These are phyloP conservation scores for Limnanthes douglasii DNA, from an alignment of 345 rosid species.

Conservation along the genomic window DNA sequence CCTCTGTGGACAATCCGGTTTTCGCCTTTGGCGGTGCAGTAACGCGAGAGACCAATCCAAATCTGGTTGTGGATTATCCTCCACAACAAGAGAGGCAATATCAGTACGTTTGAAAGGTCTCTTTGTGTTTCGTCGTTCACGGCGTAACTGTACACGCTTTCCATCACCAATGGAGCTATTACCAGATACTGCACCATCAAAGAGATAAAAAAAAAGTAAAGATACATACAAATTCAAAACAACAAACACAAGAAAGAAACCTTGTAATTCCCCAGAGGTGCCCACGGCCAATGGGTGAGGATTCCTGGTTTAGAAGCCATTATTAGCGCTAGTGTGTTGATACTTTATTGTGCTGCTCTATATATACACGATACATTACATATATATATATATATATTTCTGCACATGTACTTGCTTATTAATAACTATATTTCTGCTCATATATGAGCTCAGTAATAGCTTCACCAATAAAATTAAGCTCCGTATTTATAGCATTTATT, in stretches of 20 bases:
- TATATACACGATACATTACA: no score
- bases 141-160: conserved; percentile 16
- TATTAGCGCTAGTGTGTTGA: no score
- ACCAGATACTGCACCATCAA: conserved; percentile 36
- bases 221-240: not conserved
- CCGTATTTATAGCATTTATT: no score
- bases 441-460: no score
- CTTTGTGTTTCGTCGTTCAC: conserved; percentile 15
- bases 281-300: conserved; percentile 65
- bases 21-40: conserved; percentile 41
- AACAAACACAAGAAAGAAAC: conserved; percentile 5
- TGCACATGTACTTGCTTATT: no score
- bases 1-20: conserved; percentile 45
- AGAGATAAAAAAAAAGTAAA: no score
- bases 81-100: conserved; percentile 29
- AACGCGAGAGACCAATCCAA: conserved; percentile 54
- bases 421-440: no score
- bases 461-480: no score
- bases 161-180: conserved; percentile 27
- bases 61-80: conserved; percentile 53
- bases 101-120: conserved; percentile 17
- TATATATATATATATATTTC: no score
- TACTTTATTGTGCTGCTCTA: no score
- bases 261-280: conserved; percentile 46
- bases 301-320: conserved; percentile 57